Evolutionary conservation across 345 rosid genomes (phyloP).

Genomic region (Populus davidiana): DNA sequence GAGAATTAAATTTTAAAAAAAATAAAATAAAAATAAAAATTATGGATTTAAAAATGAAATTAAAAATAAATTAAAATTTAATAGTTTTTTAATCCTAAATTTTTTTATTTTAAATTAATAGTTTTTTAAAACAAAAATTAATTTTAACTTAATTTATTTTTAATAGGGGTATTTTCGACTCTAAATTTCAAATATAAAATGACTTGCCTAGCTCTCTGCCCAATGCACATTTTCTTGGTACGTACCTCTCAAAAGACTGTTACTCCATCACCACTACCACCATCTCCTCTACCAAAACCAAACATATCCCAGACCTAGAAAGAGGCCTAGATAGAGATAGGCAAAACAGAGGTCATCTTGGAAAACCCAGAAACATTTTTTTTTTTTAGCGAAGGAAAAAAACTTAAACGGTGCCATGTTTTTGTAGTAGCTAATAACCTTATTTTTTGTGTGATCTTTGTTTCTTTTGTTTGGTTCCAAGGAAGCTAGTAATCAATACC

Average conservation of each 20-base stretch:
- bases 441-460: no score
- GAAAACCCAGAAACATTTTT: not conserved
- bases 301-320: not conserved
- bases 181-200: conserved; percentile 12
- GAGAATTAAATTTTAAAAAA: no score
- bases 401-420: not conserved
- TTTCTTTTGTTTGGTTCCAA: not conserved
- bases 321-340: not conserved
- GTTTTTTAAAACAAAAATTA: no score
- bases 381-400: not conserved
- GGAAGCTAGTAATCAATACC: not conserved
- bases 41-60: no score
- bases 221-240: conserved; percentile 18
- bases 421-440: not conserved
- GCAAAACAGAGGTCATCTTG: not conserved
- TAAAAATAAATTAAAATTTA: no score
- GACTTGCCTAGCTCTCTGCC: conserved; percentile 27
- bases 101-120: no score
- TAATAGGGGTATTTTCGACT: conserved; percentile 27
- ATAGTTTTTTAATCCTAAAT: no score
- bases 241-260: not conserved
- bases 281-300: conserved; percentile 2
- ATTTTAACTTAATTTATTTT: no score
- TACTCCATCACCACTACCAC: conserved; percentile 4
- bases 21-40: accelerated